These are phyloP conservation scores for Kewa caespitosa DNA, from an alignment of 179 eudicot species.

Conservation along the genomic window DNA sequence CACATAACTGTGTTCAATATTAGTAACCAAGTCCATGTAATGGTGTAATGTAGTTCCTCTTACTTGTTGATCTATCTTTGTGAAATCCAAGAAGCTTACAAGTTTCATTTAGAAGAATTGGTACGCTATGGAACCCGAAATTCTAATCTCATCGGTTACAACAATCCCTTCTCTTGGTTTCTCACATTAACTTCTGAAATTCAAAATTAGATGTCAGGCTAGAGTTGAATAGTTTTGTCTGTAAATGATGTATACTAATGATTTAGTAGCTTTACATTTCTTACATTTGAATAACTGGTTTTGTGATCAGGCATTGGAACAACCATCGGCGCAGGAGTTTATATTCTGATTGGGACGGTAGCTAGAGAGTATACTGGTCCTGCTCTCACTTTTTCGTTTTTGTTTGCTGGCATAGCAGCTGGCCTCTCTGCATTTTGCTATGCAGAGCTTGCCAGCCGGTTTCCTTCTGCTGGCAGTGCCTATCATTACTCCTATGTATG, in stretches of 20 bases:
- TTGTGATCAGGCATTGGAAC: constrained; percentile 74
- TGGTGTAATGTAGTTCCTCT: background rate
- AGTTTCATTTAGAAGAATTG: too few relatives aligned
- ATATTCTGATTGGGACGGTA: constrained; percentile 90
- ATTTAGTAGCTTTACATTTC: background rate
- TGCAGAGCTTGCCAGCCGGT: constrained; percentile 94
- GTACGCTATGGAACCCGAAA: too few relatives aligned
- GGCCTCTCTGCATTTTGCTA: constrained; percentile 96
- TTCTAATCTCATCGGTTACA: too few relatives aligned
- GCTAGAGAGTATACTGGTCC: constrained; percentile 92
- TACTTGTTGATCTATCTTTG: background rate
- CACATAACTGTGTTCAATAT: background rate
- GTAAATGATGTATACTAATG: background rate
- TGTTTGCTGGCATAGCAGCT: constrained; percentile 91
- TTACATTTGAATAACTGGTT: constrained; percentile 4
- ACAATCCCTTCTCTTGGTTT: constrained; percentile 1
- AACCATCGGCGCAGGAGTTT: constrained; percentile 95
- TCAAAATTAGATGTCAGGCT: background rate
- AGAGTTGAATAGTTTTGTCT: background rate
- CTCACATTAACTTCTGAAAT: background rate
- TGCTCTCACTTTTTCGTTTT: constrained; percentile 75
- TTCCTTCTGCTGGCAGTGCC: constrained; percentile 98
- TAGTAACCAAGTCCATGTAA: background rate
- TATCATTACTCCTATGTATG: constrained; percentile 94
- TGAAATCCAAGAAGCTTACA: background rate